Evolutionary conservation across 768 basidiomycete species (phyloP).

Genomic region (Russula emetica): DNA sequence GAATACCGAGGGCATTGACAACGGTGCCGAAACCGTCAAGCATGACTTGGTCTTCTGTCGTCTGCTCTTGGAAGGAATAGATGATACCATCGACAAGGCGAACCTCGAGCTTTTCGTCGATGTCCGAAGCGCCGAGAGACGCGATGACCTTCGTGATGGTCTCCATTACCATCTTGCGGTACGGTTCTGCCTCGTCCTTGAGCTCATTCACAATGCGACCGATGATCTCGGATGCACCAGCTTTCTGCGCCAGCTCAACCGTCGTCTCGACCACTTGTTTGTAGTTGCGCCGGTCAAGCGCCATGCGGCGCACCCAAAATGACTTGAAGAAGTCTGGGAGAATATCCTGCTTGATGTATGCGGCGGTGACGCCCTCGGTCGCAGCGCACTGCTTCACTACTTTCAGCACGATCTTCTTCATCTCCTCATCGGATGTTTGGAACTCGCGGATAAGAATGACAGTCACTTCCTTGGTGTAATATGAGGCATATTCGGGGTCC

Average conservation of each 20-base stretch:
- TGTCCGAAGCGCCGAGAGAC: constrained; percentile 92
- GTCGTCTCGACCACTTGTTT: constrained; percentile 98
- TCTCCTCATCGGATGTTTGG: constrained; percentile 99
- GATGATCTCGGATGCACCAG: constrained; percentile 95
- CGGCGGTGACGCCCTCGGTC: constrained; percentile 94
- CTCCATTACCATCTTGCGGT: constrained; percentile 99
- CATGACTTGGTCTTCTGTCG: constrained; percentile 99
- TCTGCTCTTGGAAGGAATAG: constrained; percentile 99
- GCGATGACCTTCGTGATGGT: constrained; percentile 96
- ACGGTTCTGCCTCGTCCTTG: constrained; percentile 87
- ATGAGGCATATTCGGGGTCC: constrained; percentile 99
- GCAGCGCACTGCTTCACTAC: constrained; percentile 99
- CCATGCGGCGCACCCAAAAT: constrained; percentile 99
- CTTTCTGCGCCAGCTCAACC: constrained; percentile 95
- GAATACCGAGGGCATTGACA: constrained; percentile 90
- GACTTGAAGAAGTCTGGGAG: constrained; percentile 99
- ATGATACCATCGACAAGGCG: constrained; percentile 97
- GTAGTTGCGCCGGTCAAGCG: constrained; percentile 93
- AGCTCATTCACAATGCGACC: constrained; percentile 82
- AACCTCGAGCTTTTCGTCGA: constrained; percentile 93
- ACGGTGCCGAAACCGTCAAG: constrained; percentile 97
- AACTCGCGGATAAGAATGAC: constrained; percentile 97
- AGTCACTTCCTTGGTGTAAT: constrained; percentile 98
- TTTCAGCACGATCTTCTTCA: constrained; percentile 99
- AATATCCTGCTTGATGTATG: constrained; percentile 96